Percentiles rank a stretch among this genome's conserved stretches.
These are phyloP conservation scores for Leccinum subgranulosum DNA, from an alignment of 768 basidiomycete species.

Conservation along the genomic window DNA sequence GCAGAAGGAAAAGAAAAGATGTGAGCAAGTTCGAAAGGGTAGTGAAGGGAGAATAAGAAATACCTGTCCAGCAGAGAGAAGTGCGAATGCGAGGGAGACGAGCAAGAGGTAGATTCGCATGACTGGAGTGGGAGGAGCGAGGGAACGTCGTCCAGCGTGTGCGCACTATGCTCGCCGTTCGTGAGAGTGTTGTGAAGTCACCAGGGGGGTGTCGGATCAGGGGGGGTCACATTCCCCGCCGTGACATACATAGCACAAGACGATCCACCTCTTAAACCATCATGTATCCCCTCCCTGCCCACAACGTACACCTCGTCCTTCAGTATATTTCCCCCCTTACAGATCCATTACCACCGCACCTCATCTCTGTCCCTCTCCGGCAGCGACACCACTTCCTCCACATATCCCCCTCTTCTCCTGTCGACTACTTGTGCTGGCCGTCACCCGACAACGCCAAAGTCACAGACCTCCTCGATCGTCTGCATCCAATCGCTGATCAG, in stretches of 20 bases:
- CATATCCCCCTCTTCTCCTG: constrained; percentile 46
- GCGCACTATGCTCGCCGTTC: neutral
- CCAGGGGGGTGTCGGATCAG: constrained; percentile 8
- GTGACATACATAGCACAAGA: too few relatives aligned
- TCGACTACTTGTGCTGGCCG: constrained; percentile 70
- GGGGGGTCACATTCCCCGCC: constrained; percentile 10
- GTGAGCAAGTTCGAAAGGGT: constrained; percentile 1
- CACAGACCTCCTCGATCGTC: constrained; percentile 44
- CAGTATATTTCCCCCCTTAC: constrained; percentile 54
- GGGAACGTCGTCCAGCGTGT: neutral
- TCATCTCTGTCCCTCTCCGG: constrained; percentile 55
- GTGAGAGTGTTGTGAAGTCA: constrained; percentile 8
- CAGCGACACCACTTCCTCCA: constrained; percentile 66
- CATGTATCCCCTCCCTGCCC: constrained; percentile 37
- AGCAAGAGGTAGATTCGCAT: constrained; percentile 34
- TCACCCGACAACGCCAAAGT: constrained; percentile 34
- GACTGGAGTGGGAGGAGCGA: neutral
- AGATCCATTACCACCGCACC: constrained; percentile 53
- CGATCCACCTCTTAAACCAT: neutral
- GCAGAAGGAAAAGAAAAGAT: neutral
- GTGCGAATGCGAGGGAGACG: constrained; percentile 28
- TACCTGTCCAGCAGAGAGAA: constrained; percentile 34
- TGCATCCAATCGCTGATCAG: constrained; percentile 26
- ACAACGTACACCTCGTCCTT: constrained; percentile 47
- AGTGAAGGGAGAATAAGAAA: neutral